Percentiles rank a stretch among this genome's conserved stretches.
Evolutionary conservation across 2,329 filamentous ascomycete species (phyloP).

Genomic region (Cryphonectria nitschkei): DNA sequence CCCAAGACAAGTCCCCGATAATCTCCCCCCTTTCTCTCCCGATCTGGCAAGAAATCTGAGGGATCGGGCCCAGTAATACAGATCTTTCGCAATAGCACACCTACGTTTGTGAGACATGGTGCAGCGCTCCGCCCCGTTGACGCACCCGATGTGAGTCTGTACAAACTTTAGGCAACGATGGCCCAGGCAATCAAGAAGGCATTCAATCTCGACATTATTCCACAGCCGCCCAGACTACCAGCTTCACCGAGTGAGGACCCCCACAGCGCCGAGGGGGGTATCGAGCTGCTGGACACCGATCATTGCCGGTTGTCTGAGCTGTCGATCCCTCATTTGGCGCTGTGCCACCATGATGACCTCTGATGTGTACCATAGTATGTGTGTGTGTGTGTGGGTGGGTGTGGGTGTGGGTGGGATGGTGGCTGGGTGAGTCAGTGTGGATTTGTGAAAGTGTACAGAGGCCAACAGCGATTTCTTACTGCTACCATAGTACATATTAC

Average conservation of each 20-base stretch:
- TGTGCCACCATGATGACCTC: neutral
- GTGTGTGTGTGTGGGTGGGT: neutral
- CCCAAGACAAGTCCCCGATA: neutral
- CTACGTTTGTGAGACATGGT: neutral
- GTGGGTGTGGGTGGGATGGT: neutral
- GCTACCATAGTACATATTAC: neutral
- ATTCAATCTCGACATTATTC: neutral
- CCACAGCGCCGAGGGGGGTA: neutral
- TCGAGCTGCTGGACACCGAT: neutral
- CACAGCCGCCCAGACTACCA: neutral
- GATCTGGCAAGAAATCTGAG: neutral
- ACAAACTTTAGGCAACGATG: neutral
- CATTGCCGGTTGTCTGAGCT: conserved; percentile 14
- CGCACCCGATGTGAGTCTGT: neutral
- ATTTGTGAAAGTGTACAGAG: conserved; percentile 16
- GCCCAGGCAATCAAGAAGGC: conserved; percentile 14
- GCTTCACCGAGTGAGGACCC: neutral
- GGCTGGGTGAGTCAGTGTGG: neutral
- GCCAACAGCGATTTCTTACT: neutral
- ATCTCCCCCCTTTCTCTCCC: neutral
- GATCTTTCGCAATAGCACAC: neutral
- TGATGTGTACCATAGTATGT: neutral
- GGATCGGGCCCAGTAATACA: neutral
- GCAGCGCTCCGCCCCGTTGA: conserved; percentile 2
- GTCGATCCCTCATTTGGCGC: conserved; percentile 11